Percentiles rank a stretch among this genome's conserved stretches.
Evolutionary conservation across 495 filamentous ascomycete genomes (phyloP).

Genomic region (Amorphotheca resinae): DNA sequence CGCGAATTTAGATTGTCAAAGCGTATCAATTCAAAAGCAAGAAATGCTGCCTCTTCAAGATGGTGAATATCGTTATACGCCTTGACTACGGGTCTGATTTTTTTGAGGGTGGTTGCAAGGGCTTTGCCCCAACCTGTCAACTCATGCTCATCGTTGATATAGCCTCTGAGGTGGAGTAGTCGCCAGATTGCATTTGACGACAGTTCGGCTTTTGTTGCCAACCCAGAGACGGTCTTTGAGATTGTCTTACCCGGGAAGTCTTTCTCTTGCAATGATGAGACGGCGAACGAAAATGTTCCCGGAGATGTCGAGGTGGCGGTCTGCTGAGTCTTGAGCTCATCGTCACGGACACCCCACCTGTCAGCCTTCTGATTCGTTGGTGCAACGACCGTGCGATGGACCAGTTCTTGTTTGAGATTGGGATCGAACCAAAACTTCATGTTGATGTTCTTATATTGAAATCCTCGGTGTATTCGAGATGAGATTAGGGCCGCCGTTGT

Average conservation of each 20-base stretch:
- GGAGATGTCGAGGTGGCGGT: constrained; percentile 16
- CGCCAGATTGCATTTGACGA: constrained; percentile 69
- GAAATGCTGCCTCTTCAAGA: constrained; percentile 52
- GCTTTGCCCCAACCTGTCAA: constrained; percentile 78
- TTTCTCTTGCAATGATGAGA: constrained; percentile 46
- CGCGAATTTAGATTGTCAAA: constrained; percentile 61
- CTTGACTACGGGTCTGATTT: constrained; percentile 35
- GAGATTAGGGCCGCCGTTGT: constrained; percentile 65
- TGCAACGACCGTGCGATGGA: constrained; percentile 51
- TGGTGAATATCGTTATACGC: constrained; percentile 23
- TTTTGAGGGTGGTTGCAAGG: constrained; percentile 52
- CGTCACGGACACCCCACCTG: constrained; percentile 60
- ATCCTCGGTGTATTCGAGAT: constrained; percentile 66
- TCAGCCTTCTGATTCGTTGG: constrained; percentile 48
- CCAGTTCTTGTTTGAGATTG: constrained; percentile 40
- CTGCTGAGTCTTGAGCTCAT: constrained; percentile 32
- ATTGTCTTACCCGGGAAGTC: constrained; percentile 59
- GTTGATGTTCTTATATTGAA: constrained; percentile 59
- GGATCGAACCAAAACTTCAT: constrained; percentile 81
- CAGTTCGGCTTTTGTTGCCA: constrained; percentile 58
- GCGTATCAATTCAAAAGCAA: constrained; percentile 70
- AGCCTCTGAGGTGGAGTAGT: constrained; percentile 79
- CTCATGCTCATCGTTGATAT: constrained; percentile 66
- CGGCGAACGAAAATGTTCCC: constrained; percentile 42
- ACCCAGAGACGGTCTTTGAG: constrained; percentile 20